Evolutionary conservation across 352 stramenopile species (phyloP), one percentile per base, ranked within the genome.

Genomic region (Pythium pyrilobum): DNA sequence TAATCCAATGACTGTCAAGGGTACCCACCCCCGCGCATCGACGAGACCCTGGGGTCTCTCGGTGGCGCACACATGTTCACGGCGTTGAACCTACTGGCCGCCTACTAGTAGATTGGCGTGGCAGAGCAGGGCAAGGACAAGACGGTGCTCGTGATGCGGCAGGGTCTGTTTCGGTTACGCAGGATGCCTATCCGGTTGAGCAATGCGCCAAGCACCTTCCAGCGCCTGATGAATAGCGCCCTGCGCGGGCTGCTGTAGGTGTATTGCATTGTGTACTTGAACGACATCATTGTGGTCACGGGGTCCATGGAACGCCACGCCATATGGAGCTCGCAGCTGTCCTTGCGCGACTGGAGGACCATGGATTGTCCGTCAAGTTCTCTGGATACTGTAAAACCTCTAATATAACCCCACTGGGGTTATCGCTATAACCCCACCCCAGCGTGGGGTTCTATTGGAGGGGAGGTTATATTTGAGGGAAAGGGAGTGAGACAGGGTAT

Each of bases 181-280:
- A 23, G 64, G 7, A 72, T 72, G 54, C 59, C 59, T 1, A 68
- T 68, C 27, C 55, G 64, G 7, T 15, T 68, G 0, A 51, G 51
- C 16, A 68, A 68, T 24, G 64, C 64, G 0, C 56, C 60, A 1
- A 44, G 38, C 3, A 69, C 62, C 0, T 73, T 73, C 28, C 56
- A 73, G 16, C n/a, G 56, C 0, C 41, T 72, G 20, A 69, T 69
- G 64, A 46, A 72, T 15, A 56, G 47, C 10, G 52, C 61, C 5
- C 31, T 73, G 5, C 48, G 65, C 0, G 55, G 56, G 1, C 15
- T 72, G 1, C 46, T 55, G 37, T 69, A 54, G 53, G 38, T 57
- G n/a, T 64, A 38, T 12, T 69, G 60, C 18, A 13, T 73, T 6
- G 65, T 73, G 2, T 73, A 67, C 9, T 24, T 73, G 2, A 56